Conservation (phyloP, 2,329 filamentous ascomycete genomes). For the Malbranchea zuffiana region DNA sequence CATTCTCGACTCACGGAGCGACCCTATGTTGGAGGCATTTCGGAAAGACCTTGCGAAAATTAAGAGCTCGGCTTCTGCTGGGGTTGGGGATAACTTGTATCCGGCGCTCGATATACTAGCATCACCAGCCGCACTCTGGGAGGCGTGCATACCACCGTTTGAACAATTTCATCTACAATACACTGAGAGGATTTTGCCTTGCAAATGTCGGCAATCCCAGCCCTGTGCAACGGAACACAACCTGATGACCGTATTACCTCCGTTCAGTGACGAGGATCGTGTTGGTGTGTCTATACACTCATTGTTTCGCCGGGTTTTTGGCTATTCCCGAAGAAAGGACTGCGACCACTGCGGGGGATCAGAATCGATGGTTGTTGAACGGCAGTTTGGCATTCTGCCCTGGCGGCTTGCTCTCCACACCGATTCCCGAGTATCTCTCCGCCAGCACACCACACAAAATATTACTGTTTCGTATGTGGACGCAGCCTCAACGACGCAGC, state of each 20-base stretch:
- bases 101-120: no score
- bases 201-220: neutral
- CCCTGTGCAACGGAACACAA: neutral
- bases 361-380: slow-evolving; percentile 10
- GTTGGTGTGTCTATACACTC: slow-evolving; percentile 16
- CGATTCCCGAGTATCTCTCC: slow-evolving; percentile 10
- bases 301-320: slow-evolving; percentile 18
- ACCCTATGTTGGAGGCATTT: no score
- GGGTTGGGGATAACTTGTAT: no score
- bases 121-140: slow-evolving; percentile 9
- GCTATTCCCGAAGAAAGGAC: neutral
- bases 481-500: slow-evolving; percentile 9
- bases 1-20: no score
- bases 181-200: slow-evolving; percentile 2
- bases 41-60: no score
- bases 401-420: slow-evolving; percentile 23
- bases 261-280: slow-evolving; percentile 11
- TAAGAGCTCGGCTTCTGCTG: no score
- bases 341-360: slow-evolving; percentile 2
- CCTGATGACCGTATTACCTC: slow-evolving; percentile 12
- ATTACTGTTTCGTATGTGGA: slow-evolving; percentile 20
- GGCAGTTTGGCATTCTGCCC: slow-evolving; percentile 19
- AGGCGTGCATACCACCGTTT: slow-evolving; percentile 6
- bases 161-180: slow-evolving; percentile 10
- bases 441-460: slow-evolving; percentile 20